phyloP scores from a whole-genome alignment of 2,329 filamentous ascomycete genomes.

The Colletotrichum gloeosporioides region DNA sequence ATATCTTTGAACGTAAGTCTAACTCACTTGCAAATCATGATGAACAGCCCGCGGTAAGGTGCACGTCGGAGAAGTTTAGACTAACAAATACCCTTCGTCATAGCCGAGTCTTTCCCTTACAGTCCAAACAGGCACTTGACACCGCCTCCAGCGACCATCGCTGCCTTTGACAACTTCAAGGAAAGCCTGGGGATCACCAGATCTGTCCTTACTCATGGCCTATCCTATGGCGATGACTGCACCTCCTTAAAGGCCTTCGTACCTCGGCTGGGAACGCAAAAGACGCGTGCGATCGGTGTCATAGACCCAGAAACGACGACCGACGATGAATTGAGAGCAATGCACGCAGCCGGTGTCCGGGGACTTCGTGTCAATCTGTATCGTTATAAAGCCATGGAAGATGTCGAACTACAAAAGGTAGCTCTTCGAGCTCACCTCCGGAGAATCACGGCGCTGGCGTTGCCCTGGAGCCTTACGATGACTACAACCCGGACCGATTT shows the following conservation, averaged over 20 bases:
- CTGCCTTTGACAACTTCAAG: slow-evolving; percentile 22
- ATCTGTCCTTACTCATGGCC: slow-evolving; percentile 39
- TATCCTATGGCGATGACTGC: slow-evolving; percentile 41
- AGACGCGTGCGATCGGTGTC: slow-evolving; percentile 34
- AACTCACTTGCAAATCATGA: background rate
- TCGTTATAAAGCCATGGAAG: slow-evolving; percentile 38
- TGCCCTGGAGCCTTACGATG: slow-evolving; percentile 35
- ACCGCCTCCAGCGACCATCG: slow-evolving; percentile 1
- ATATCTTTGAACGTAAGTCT: slow-evolving; percentile 36
- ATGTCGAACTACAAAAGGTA: slow-evolving; percentile 36
- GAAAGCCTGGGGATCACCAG: slow-evolving; percentile 30
- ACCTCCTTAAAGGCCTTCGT: slow-evolving; percentile 36
- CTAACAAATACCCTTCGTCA: background rate
- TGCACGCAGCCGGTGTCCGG: slow-evolving; percentile 33
- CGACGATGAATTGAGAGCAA: slow-evolving; percentile 25
- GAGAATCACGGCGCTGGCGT: slow-evolving; percentile 24
- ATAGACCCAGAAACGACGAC: slow-evolving; percentile 31
- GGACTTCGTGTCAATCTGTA: slow-evolving; percentile 42
- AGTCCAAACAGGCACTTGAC: slow-evolving; percentile 4
- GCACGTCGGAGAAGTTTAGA: background rate
- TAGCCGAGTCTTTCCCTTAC: slow-evolving; percentile 9
- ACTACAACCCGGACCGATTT: slow-evolving; percentile 35
- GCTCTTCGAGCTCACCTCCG: slow-evolving; percentile 32
- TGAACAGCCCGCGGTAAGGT: background rate
- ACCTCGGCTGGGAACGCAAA: slow-evolving; percentile 25